Evolutionary conservation across 495 filamentous ascomycete species (phyloP).

Genomic region (Xylaria flabelliformis): DNA sequence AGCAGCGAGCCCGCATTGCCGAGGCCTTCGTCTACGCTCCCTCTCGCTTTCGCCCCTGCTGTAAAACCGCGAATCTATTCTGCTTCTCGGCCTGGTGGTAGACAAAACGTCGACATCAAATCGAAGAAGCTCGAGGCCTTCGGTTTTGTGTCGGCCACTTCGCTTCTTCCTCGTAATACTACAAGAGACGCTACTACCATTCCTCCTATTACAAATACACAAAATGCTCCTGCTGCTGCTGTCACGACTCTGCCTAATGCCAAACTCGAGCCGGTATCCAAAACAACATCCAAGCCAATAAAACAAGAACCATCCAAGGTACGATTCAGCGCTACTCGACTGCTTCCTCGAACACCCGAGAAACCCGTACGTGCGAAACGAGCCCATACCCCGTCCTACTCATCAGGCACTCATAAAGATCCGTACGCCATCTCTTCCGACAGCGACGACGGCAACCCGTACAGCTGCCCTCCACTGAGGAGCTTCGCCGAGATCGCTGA

Average conservation of each 20-base stretch:
- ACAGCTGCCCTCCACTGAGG: neutral
- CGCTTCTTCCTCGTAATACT: neutral
- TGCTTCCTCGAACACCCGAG: neutral
- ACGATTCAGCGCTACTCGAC: neutral
- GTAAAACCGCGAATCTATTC: slow-evolving; percentile 9
- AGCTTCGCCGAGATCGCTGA: neutral
- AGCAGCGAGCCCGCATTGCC: neutral
- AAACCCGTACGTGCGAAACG: neutral
- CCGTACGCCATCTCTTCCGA: slow-evolving; percentile 24
- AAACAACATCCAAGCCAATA: neutral
- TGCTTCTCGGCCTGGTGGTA: neutral
- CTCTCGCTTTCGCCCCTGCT: neutral
- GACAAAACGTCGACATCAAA: neutral
- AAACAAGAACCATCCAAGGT: neutral
- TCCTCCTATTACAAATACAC: neutral
- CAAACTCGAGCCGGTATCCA: neutral
- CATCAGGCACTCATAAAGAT: neutral
- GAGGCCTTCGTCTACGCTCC: neutral
- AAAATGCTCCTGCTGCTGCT: neutral
- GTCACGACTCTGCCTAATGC: neutral
- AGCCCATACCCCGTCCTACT: neutral
- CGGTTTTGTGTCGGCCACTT: neutral
- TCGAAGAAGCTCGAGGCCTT: slow-evolving; percentile 12
- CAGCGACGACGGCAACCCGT: neutral
- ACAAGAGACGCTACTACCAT: neutral